Conservation (phyloP, 306 rosid genomes). For the Lotus japonicus region DNA sequence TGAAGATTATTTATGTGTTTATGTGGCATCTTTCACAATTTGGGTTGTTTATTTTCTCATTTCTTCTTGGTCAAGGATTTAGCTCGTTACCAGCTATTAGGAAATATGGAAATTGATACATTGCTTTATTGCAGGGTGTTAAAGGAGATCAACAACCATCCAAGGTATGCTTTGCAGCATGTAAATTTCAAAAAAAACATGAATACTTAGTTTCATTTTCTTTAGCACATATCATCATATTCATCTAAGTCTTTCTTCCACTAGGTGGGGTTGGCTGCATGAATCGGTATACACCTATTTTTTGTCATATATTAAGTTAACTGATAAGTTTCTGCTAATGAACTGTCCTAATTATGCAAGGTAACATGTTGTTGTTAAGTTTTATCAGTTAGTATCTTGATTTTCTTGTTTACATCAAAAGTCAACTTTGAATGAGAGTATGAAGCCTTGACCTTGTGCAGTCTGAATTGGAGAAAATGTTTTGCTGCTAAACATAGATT, state of each 20-base stretch:
- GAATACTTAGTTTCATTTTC: not conserved
- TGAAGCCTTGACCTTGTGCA: not conserved
- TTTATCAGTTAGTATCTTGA: not conserved
- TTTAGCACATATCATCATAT: not conserved
- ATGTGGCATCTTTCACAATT: not conserved
- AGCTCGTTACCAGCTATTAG: not conserved
- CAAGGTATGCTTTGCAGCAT: slow-evolving; percentile 33
- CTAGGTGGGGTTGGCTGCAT: too few species aligned
- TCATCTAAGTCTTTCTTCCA: not conserved
- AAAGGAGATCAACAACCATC: slow-evolving; percentile 36
- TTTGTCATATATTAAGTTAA: not conserved
- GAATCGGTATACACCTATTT: not conserved
- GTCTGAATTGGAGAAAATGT: not conserved
- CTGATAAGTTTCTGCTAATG: too few species aligned
- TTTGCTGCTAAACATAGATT: not conserved
- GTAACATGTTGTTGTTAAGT: not conserved
- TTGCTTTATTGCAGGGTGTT: slow-evolving; percentile 29
- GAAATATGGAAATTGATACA: slow-evolving; percentile 8
- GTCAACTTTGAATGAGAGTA: not conserved
- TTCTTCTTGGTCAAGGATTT: not conserved
- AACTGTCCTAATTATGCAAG: not conserved
- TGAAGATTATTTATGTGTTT: too few species aligned
- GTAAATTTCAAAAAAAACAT: too few species aligned
- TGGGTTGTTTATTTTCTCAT: not conserved
- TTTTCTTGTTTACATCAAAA: not conserved